Conservation (phyloP, 495 filamentous ascomycete genomes). For the Lentithecium fluviatile region DNA sequence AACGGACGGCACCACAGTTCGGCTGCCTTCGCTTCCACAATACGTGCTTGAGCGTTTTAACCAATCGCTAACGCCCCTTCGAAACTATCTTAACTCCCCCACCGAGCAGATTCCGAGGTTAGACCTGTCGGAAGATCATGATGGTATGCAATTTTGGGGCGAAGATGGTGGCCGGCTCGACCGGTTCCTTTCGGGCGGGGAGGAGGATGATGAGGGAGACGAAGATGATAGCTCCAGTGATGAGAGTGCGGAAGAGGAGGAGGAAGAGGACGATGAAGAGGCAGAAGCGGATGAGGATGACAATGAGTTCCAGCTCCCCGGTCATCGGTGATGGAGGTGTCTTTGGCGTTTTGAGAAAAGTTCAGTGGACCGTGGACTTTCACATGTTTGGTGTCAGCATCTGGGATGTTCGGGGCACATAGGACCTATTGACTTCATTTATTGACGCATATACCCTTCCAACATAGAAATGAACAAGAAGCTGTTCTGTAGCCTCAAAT, state of each 20-base stretch:
- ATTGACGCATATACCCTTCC: background rate
- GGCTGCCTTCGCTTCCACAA: slow-evolving; percentile 25
- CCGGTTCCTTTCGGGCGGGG: slow-evolving; percentile 29
- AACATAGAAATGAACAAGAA: background rate
- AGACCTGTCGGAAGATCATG: slow-evolving; percentile 25
- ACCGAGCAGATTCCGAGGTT: slow-evolving; percentile 18
- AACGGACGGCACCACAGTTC: slow-evolving; percentile 22
- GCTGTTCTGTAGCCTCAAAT: too few relatives aligned
- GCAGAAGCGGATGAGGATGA: slow-evolving; percentile 34
- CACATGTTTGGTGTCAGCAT: background rate
- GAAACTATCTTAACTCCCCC: slow-evolving; percentile 23
- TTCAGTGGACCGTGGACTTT: background rate
- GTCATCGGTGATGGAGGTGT: slow-evolving; percentile 23
- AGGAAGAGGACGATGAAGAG: slow-evolving; percentile 35
- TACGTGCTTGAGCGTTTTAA: slow-evolving; percentile 29
- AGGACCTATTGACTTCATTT: background rate
- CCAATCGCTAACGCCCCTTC: slow-evolving; percentile 12
- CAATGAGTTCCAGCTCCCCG: slow-evolving; percentile 34
- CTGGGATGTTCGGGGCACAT: background rate
- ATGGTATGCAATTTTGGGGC: slow-evolving; percentile 35
- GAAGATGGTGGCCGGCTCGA: slow-evolving; percentile 27
- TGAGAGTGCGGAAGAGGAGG: slow-evolving; percentile 32
- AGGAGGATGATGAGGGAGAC: slow-evolving; percentile 35
- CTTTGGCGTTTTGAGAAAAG: background rate
- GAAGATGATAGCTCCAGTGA: slow-evolving; percentile 34